Evolutionary conservation across 208 protist genomes (phyloP), one percentile per base, ranked within the genome.

Genomic region (Trypanosomatidae sp.): DNA sequence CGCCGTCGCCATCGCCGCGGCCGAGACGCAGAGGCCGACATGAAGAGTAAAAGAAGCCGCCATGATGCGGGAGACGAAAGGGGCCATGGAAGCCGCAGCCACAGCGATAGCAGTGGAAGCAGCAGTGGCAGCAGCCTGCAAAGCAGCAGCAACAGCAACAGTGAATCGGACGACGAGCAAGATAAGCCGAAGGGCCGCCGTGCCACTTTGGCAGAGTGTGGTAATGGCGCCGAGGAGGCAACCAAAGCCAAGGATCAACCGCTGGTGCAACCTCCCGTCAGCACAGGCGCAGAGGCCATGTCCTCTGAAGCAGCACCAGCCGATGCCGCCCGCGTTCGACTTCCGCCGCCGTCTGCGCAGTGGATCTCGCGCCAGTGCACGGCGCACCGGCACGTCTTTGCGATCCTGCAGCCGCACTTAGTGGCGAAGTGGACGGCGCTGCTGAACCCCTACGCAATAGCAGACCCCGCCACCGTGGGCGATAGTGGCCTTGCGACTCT

Each of bases 321-420:
- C 9, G 46, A 47, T 13, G 53, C 41, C 1, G 49, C 62, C 4
- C 44, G 39, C 33, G 55, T 70, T 53, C 73, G 41, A 22, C 80
- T 70, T 41, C 80, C 76, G 0, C 80, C 80, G 53, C 71, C 75
- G 3, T 84, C 80, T 25, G 80, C 83, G 10, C 76, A 71, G 53
- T 93, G 88, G 88, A 62, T 93, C 28, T 86, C 88, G 60, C 78
- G 80, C 8, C 79, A 88, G 82, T 83, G 73, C 52, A 76, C 81
- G 17, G 62, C 69, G 9, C 77, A 91, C 67, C 71, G 78, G 13
- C 68, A 72, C 55, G 71, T 91, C 28, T 91, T 93, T 69, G 58
- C 69, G 15, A 71, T 75, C n/a, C 64, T 80, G 44, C 75, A 71
- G 62, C 64, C 69, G 2, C 39, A 62, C 9, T n/a, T 80, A 4